Percentiles rank a stretch among this genome's conserved stretches.
Evolutionary conservation across 371 early-diverging fungal genomes (phyloP).

Genomic region (Mucor plumbeus): DNA sequence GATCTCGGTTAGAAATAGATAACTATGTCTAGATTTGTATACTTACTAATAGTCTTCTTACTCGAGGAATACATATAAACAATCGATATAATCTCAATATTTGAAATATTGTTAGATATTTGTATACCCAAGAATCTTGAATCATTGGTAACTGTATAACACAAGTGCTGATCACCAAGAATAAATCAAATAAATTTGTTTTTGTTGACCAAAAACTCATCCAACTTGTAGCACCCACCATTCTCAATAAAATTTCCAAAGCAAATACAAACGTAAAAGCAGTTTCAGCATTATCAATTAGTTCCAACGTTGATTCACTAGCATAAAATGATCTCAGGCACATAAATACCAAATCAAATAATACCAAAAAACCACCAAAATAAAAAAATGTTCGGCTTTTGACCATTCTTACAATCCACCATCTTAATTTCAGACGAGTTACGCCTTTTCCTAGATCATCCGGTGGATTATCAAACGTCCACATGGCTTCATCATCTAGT

Average conservation of each 20-base stretch:
- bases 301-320: slow-evolving; percentile 34
- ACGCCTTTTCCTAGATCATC: slow-evolving; percentile 40
- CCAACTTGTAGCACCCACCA: slow-evolving; percentile 54
- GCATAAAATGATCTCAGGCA: slow-evolving; percentile 57
- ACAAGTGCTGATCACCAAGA: slow-evolving; percentile 56
- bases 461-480: slow-evolving; percentile 53
- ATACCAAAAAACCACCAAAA: slow-evolving; percentile 56
- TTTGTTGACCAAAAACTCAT: slow-evolving; percentile 54
- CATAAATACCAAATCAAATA: slow-evolving; percentile 56
- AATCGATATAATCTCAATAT: slow-evolving; percentile 57
- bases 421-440: slow-evolving; percentile 36
- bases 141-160: slow-evolving; percentile 61
- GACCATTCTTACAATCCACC: slow-evolving; percentile 45
- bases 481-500: slow-evolving; percentile 38
- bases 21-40: neutral
- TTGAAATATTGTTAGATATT: slow-evolving; percentile 63
- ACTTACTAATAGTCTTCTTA: slow-evolving; percentile 54
- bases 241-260: slow-evolving; percentile 55
- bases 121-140: slow-evolving; percentile 52
- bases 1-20: neutral
- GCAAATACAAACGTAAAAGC: slow-evolving; percentile 59
- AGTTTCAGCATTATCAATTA: slow-evolving; percentile 54
- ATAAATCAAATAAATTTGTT: slow-evolving; percentile 55
- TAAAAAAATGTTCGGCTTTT: slow-evolving; percentile 52
- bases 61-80: slow-evolving; percentile 60